phyloP scores from a whole-genome alignment of 106 monocot species.

The Gastrodia elata region DNA sequence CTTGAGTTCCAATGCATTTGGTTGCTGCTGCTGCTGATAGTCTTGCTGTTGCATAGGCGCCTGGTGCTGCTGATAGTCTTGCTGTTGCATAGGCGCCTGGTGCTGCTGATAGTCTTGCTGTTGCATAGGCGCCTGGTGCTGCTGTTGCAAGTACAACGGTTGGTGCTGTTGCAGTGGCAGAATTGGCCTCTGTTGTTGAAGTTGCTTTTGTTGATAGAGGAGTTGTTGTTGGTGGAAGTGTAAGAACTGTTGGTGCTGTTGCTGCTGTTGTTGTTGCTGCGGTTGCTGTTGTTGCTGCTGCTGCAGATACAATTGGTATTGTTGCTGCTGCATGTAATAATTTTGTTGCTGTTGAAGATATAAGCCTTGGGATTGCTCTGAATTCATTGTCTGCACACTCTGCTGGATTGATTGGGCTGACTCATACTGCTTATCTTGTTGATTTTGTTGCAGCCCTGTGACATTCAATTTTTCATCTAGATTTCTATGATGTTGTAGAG shows the following conservation, averaged over 20 bases:
- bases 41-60: no score
- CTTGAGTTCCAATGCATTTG: conserved; percentile 7
- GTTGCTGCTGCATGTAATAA: conserved; percentile 16
- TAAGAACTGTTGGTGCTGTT: conserved; percentile 15
- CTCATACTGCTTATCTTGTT: conserved; percentile 8
- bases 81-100: conserved; percentile 14
- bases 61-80: conserved; percentile 16
- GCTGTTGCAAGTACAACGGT: conserved; percentile 14
- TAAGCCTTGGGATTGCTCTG: conserved; percentile 18
- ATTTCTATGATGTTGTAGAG: background rate
- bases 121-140: conserved; percentile 18
- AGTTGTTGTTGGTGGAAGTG: conserved; percentile 20
- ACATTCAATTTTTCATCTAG: conserved; percentile 1
- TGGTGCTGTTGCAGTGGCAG: conserved; percentile 25
- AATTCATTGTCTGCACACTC: conserved; percentile 12
- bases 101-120: no score
- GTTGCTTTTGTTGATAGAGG: conserved; percentile 11
- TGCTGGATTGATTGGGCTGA: conserved; percentile 16
- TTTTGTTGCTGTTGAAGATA: conserved; percentile 25
- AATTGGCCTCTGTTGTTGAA: conserved; percentile 15
- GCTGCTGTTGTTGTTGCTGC: conserved; percentile 10
- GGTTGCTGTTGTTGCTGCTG: conserved; percentile 26
- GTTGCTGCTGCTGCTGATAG: conserved; percentile 20
- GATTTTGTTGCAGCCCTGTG: conserved; percentile 1
- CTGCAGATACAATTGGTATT: conserved; percentile 4